A percentile compares a stretch with the other conserved stretches of the same genome.
Conservation (phyloP, 2,329 filamentous ascomycete genomes). For the Aspergillus pseudoviridinutans region DNA sequence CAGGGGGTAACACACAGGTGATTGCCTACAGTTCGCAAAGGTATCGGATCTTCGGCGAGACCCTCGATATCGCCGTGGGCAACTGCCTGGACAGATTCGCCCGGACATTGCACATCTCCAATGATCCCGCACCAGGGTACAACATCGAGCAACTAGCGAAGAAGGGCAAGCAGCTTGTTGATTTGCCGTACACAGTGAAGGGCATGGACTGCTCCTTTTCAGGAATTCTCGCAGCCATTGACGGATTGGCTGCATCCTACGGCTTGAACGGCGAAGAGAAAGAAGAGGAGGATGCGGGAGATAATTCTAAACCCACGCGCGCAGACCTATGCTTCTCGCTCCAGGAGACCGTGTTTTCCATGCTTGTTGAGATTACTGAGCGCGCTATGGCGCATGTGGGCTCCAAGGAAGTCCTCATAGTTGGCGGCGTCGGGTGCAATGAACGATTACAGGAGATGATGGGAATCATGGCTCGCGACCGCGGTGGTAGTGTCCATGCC, state of each 20-base stretch:
- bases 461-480: slow-evolving; percentile 85
- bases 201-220: slow-evolving; percentile 98
- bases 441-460: slow-evolving; percentile 97
- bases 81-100: slow-evolving; percentile 97
- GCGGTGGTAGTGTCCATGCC: slow-evolving; percentile 86
- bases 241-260: slow-evolving; percentile 64
- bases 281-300: slow-evolving; percentile 51
- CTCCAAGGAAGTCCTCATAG: slow-evolving; percentile 83
- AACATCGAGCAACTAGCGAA: slow-evolving; percentile 95
- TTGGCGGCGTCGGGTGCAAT: slow-evolving; percentile 94
- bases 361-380: slow-evolving; percentile 98
- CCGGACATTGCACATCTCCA: slow-evolving; percentile 82
- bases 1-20: slow-evolving; percentile 94
- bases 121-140: slow-evolving; percentile 94
- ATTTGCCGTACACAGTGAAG: slow-evolving; percentile 93
- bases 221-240: slow-evolving; percentile 80
- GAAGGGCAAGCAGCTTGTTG: slow-evolving; percentile 66
- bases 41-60: slow-evolving; percentile 97
- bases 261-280: slow-evolving; percentile 33
- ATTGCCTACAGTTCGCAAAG: slow-evolving; percentile 93
- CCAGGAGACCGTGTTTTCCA: slow-evolving; percentile 92
- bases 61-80: slow-evolving; percentile 93
- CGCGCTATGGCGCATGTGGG: slow-evolving; percentile 98
- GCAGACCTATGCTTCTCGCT: slow-evolving; percentile 90
- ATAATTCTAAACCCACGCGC: slow-evolving; percentile 55